A percentile compares a stretch with the other conserved stretches of the same genome.
Evolutionary conservation across 2,329 filamentous ascomycete species (phyloP).

Genomic region (Cladosporium sp.): DNA sequence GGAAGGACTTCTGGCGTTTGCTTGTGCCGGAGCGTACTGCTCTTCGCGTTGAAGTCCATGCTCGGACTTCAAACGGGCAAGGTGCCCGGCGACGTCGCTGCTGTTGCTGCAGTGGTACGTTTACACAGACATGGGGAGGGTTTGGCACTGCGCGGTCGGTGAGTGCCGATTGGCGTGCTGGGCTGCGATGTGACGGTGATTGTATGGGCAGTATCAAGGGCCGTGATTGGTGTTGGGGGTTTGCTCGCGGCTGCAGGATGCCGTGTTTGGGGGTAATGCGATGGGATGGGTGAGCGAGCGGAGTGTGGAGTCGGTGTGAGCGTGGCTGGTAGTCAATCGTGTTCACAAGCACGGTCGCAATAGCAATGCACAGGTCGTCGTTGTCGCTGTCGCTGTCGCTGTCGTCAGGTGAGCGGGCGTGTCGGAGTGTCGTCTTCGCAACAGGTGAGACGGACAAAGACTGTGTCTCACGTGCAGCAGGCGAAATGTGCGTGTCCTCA

Average conservation of each 20-base stretch:
- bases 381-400: background rate
- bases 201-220: background rate
- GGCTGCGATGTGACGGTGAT: conserved; percentile 22
- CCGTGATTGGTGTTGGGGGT: background rate
- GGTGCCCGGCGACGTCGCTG: background rate
- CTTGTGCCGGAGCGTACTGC: conserved; percentile 13
- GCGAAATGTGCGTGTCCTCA: background rate
- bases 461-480: background rate
- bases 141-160: background rate
- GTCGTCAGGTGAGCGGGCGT: background rate
- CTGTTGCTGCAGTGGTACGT: background rate
- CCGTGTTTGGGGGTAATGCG: conserved; percentile 9
- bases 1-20: conserved; percentile 27
- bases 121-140: conserved; percentile 14
- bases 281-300: background rate
- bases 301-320: conserved; percentile 10
- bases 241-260: conserved; percentile 10
- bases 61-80: background rate
- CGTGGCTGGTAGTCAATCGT: background rate
- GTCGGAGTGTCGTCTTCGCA: conserved; percentile 8
- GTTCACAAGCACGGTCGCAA: background rate
- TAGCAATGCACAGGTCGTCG: conserved; percentile 2
- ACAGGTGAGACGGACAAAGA: conserved; percentile 12
- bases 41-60: conserved; percentile 16
- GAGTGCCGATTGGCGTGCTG: conserved; percentile 17